Evolutionary conservation across 2,329 filamentous ascomycete species (phyloP).

Genomic region (Acrodontium crateriforme): DNA sequence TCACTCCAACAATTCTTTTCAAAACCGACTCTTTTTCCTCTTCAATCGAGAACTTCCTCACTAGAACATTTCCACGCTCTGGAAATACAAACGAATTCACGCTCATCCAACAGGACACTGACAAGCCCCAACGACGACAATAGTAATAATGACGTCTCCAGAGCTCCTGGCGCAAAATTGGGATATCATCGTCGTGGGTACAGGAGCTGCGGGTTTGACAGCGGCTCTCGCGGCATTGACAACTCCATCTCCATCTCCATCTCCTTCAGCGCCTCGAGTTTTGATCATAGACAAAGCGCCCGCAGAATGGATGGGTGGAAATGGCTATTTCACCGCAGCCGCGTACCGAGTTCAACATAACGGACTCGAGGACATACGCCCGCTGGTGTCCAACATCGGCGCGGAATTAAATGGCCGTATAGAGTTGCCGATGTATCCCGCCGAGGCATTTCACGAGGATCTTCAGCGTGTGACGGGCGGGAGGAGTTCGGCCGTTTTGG

Average conservation of each 20-base stretch:
- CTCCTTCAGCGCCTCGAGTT: conserved; percentile 23
- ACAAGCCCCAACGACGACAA: too few species aligned
- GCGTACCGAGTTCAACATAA: conserved; percentile 45
- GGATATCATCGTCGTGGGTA: conserved; percentile 43
- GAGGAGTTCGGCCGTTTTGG: conserved; percentile 37
- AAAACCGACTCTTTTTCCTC: too few species aligned
- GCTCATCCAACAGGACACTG: too few species aligned
- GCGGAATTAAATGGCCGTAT: conserved; percentile 34
- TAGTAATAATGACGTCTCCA: too few species aligned
- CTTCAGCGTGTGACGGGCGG: conserved; percentile 43
- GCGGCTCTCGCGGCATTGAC: conserved; percentile 29
- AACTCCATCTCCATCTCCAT: conserved; percentile 24
- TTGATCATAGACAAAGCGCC: conserved; percentile 49
- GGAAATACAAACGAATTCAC: too few species aligned
- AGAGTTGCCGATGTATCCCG: conserved; percentile 45
- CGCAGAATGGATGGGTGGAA: conserved; percentile 46
- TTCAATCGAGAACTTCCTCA: too few species aligned
- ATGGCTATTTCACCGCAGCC: conserved; percentile 52
- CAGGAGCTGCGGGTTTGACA: conserved; percentile 50
- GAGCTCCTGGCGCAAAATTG: too few species aligned
- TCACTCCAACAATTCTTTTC: too few species aligned
- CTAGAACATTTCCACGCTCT: too few species aligned
- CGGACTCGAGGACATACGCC: conserved; percentile 44
- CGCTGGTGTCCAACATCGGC: conserved; percentile 47
- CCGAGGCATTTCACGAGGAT: conserved; percentile 41